Evolutionary conservation across 352 stramenopile species (phyloP), one percentile per base, ranked within the genome.

Genomic region (Phytophthora pistaciae): DNA sequence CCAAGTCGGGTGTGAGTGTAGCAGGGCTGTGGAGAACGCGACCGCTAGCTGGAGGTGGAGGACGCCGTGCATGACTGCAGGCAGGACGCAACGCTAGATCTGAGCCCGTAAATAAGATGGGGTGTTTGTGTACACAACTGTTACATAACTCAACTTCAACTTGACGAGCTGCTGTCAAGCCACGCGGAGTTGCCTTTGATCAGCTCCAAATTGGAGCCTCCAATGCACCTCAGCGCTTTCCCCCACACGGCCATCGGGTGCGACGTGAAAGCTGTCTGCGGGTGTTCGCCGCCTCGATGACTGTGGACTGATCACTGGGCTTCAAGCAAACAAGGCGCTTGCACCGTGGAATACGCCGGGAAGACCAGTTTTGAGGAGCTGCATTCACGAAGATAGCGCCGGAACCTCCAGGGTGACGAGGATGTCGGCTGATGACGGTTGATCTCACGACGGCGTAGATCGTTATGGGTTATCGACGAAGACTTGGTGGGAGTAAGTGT

Each of bases 61-160:
- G 29, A 48, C 29, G 21, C 1, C 14, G 25, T 10, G 36, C 64
- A 71, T 71, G 10, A 52, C 27, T 60, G 18, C 48, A 16, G 55
- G n/a, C 31, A 52, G 44, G 38, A 42, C 36, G 36, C 36, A 42
- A 42, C 36, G 33, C 9, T 7, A 31, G 56, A 64, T n/a, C 44
- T 27, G 46, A 16, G 25, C 36, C 61, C 61, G 61, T 21, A 66
- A 52, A 31, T 70, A 75, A n/a, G 1, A 7, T 14, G 13, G 7
- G 3, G 7, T 6, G 16, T 55, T 1, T 13, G 8, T 48, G n/a
- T 63, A 70, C 61, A 66, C 52, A 66, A 58, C 21, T 23, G 18
- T 7, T 56, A 74, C 68, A 66, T 33, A 63, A 58, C 16, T 3
- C 53, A 61, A 60, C 66, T 68, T 68, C 59, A 73, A 64, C 60